Evolutionary conservation across 2,329 filamentous ascomycete species (phyloP), one percentile per base, ranked within the genome.

Genomic region (Apiospora saccharicola): DNA sequence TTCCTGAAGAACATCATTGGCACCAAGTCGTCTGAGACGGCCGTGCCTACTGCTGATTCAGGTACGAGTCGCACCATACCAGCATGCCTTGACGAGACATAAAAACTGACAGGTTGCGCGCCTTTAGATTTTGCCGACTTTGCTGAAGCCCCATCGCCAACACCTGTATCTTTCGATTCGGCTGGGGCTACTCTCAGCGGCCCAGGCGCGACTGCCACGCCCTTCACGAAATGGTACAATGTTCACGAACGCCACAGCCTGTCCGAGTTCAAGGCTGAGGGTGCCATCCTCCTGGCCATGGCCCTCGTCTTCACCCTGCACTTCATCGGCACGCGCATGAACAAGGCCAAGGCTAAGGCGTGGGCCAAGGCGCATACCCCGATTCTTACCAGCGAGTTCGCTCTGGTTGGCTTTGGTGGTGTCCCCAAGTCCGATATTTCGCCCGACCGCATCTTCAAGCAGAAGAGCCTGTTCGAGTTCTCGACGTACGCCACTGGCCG

Each of bases 161-260:
- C 86, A 34, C 88, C 88, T 72, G 84, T 80, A 24, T 83, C 89
- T 73, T 81, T 86, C 80, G 84, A 84, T 73, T 83, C 87, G 75
- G 83, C 86, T 72, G 82, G 87, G 73, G 83, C 82, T 47, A 83
- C 83, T 57, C 82, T 83, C 68, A 77, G 79, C 44, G 80, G 83
- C 24, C 86, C 88, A 73, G 86, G 85, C 64, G 82, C 84, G 67
- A 86, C 87, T 64, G 83, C 81, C 61, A 85, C 87, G 37, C 93
- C 94, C 19, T 98, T 93, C 83, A 98, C 95, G 70, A 94, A 94
- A 86, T 99, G 96, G 96, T 99, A 98, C 86, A 94, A 95, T 72
- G 87, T 98, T 74, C 96, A 97, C 89, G 95, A 98, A 89, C 94
- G 96, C 79, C 91, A 95, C 79, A 91, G 91, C 37, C 85, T 92